A percentile compares a stretch with the other conserved stretches of the same genome.
These are phyloP conservation scores for Sordariomycetes sp. DNA, from an alignment of 2,329 filamentous ascomycete species.

Conservation along the genomic window DNA sequence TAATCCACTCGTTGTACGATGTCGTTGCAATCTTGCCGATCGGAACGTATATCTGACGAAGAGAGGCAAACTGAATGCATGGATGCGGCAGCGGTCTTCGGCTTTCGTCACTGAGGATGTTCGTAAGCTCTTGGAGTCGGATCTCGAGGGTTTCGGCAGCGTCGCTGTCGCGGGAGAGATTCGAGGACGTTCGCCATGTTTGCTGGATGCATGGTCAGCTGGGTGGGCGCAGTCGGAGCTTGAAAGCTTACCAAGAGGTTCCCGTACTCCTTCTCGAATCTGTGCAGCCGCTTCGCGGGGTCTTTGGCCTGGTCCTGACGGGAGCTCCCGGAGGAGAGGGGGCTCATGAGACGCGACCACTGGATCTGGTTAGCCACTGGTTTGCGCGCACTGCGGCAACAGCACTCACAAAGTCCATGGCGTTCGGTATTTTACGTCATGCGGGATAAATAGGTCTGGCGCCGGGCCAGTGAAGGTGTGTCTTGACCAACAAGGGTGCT, in stretches of 20 bases:
- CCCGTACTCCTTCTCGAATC: constrained; percentile 58
- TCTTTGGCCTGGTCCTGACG: constrained; percentile 53
- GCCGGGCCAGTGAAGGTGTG: not conserved
- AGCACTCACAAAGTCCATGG: constrained; percentile 48
- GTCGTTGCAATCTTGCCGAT: constrained; percentile 83
- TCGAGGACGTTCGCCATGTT: constrained; percentile 53
- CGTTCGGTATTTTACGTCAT: constrained; percentile 36
- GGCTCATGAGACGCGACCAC: constrained; percentile 61
- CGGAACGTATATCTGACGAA: constrained; percentile 80
- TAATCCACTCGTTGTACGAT: constrained; percentile 76
- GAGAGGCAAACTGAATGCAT: constrained; percentile 79
- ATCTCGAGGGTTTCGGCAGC: constrained; percentile 54
- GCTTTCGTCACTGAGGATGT: constrained; percentile 80
- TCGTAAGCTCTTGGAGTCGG: constrained; percentile 54
- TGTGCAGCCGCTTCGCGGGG: constrained; percentile 53
- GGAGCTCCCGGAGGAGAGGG: constrained; percentile 45
- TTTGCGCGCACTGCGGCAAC: not conserved
- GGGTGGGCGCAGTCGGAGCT: not conserved
- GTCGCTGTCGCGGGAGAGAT: constrained; percentile 49
- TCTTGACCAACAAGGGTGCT: not conserved
- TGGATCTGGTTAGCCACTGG: constrained; percentile 16
- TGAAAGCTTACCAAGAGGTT: constrained; percentile 45
- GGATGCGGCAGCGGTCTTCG: constrained; percentile 82
- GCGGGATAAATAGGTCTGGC: not conserved
- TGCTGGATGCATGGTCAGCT: constrained; percentile 21